Conservation (phyloP, 2,329 filamentous ascomycete genomes). For the Lithohypha guttulata region DNA sequence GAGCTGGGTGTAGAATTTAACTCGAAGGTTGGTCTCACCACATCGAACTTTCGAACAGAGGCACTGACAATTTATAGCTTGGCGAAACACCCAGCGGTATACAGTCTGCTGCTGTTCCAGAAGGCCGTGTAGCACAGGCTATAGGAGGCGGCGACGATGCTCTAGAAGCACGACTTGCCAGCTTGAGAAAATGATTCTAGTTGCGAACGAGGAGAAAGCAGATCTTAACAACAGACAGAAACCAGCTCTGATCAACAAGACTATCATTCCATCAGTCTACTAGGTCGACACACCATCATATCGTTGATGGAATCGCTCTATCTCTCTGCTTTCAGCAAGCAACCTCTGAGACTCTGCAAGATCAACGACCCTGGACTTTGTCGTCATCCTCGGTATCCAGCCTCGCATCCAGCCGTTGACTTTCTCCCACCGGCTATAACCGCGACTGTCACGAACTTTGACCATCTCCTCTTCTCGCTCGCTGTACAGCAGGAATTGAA, state of each 20-base stretch:
- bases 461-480: slow-evolving; percentile 37
- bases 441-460: slow-evolving; percentile 36
- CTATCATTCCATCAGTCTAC: not conserved
- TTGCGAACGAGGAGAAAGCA: too few species aligned
- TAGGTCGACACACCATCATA: slow-evolving; percentile 7
- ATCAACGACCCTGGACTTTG: slow-evolving; percentile 26
- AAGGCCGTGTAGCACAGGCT: slow-evolving; percentile 75
- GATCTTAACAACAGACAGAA: too few species aligned
- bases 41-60: not conserved
- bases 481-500: slow-evolving; percentile 53
- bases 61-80: slow-evolving; percentile 46
- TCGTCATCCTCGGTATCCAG: slow-evolving; percentile 47
- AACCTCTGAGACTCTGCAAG: slow-evolving; percentile 21
- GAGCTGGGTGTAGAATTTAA: slow-evolving; percentile 93
- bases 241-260: not conserved
- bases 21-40: slow-evolving; percentile 57
- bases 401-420: slow-evolving; percentile 57
- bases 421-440: slow-evolving; percentile 41
- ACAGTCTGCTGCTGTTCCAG: slow-evolving; percentile 60
- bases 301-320: slow-evolving; percentile 6
- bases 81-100: slow-evolving; percentile 82
- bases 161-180: slow-evolving; percentile 84
- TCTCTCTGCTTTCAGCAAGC: slow-evolving; percentile 16
- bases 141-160: slow-evolving; percentile 76
- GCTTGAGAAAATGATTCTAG: slow-evolving; percentile 55